Evolutionary conservation across 768 basidiomycete species (phyloP).

Genomic region (Amanita thiersii): DNA sequence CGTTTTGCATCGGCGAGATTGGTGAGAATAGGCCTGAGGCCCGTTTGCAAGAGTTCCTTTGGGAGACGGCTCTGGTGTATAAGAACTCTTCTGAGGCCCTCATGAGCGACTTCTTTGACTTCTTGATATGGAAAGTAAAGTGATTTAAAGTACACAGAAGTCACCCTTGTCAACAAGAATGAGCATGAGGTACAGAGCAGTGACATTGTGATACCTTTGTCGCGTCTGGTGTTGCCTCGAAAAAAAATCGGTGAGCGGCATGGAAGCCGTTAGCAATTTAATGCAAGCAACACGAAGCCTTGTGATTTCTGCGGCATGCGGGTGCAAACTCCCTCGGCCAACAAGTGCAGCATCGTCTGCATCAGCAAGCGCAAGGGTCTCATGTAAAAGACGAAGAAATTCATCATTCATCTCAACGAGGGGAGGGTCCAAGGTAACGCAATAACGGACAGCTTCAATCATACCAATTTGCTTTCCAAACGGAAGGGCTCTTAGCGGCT

Average conservation of each 20-base stretch:
- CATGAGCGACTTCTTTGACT: slow-evolving; percentile 93
- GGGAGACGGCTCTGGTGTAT: slow-evolving; percentile 87
- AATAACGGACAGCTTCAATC: slow-evolving; percentile 94
- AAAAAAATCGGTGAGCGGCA: slow-evolving; percentile 93
- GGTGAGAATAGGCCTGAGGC: slow-evolving; percentile 93
- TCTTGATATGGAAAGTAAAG: slow-evolving; percentile 87
- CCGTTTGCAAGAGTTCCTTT: slow-evolving; percentile 91
- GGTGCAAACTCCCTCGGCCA: slow-evolving; percentile 66
- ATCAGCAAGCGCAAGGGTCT: slow-evolving; percentile 91
- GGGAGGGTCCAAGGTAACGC: slow-evolving; percentile 82
- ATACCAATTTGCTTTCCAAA: slow-evolving; percentile 96
- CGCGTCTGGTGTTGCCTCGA: slow-evolving; percentile 76
- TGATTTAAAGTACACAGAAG: slow-evolving; percentile 96
- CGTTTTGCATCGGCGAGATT: slow-evolving; percentile 96
- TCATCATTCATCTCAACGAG: slow-evolving; percentile 91
- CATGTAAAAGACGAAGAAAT: slow-evolving; percentile 82
- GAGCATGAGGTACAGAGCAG: slow-evolving; percentile 3
- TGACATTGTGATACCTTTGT: slow-evolving; percentile 50
- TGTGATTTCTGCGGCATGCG: slow-evolving; percentile 72
- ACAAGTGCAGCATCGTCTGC: slow-evolving; percentile 85
- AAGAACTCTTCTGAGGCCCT: slow-evolving; percentile 84
- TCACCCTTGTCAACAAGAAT: slow-evolving; percentile 54
- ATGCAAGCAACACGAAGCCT: slow-evolving; percentile 93
- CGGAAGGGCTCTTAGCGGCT: slow-evolving; percentile 90
- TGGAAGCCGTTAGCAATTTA: slow-evolving; percentile 85